Conservation (phyloP, 2,329 filamentous ascomycete genomes). For the Cercospora sp. region DNA sequence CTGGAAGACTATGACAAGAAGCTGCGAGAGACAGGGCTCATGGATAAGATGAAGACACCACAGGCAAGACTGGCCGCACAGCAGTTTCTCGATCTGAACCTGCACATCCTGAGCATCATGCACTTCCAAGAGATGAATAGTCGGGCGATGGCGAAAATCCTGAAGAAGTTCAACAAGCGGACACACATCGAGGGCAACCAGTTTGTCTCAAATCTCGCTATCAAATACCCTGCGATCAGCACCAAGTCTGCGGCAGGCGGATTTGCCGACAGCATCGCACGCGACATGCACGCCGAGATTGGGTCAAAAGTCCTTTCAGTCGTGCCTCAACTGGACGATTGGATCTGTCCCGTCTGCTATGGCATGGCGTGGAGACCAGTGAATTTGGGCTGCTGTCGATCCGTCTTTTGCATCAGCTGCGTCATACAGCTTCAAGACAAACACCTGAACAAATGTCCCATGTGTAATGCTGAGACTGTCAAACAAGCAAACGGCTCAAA, state of each 20-base stretch:
- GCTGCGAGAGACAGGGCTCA: conserved; percentile 60
- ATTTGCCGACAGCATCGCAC: conserved; percentile 67
- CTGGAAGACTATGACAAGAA: conserved; percentile 72
- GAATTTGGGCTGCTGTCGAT: conserved; percentile 67
- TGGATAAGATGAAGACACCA: conserved; percentile 63
- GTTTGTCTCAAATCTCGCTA: conserved; percentile 31
- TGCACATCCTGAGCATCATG: conserved; percentile 72
- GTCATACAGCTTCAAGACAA: conserved; percentile 76
- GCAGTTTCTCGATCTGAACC: conserved; percentile 71
- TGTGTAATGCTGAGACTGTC: conserved; percentile 72
- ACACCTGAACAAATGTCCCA: conserved; percentile 66
- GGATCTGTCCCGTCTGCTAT: conserved; percentile 77
- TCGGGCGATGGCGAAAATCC: conserved; percentile 74
- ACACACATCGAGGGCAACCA: conserved; percentile 64
- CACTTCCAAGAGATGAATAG: conserved; percentile 84
- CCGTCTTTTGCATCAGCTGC: conserved; percentile 82
- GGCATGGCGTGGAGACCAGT: conserved; percentile 79
- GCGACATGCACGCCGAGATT: conserved; percentile 73
- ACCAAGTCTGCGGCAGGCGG: conserved; percentile 60
- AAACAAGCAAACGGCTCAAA: conserved; percentile 67
- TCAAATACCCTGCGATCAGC: conserved; percentile 34
- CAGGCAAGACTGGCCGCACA: conserved; percentile 65
- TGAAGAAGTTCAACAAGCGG: conserved; percentile 91
- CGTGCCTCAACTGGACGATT: conserved; percentile 82
- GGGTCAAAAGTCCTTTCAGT: conserved; percentile 69